Conservation (phyloP, 2,329 filamentous ascomycete species). For the Zymoseptoria crescenta region DNA sequence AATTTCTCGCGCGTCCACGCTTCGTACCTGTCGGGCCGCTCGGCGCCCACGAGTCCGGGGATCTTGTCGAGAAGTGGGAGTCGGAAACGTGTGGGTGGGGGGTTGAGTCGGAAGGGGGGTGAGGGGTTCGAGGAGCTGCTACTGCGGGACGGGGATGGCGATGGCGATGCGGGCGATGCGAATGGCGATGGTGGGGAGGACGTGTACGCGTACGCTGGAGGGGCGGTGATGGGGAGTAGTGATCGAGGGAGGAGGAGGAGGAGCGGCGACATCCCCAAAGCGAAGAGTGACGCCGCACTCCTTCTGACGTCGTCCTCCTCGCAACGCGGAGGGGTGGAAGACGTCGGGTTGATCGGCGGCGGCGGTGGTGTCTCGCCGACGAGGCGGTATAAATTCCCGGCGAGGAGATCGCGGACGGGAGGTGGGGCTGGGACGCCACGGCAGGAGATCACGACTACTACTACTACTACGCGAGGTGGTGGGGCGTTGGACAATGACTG, state of each 20-base stretch:
- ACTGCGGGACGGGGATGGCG: slow-evolving; percentile 23
- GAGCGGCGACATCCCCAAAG: slow-evolving; percentile 33
- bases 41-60: slow-evolving; percentile 42
- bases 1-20: slow-evolving; percentile 26
- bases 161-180: slow-evolving; percentile 17
- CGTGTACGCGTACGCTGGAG: slow-evolving; percentile 12
- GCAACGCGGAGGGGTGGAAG: too few species aligned
- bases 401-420: slow-evolving; percentile 8
- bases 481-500: slow-evolving; percentile 46
- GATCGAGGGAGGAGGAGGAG: background rate
- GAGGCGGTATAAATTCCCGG: slow-evolving; percentile 8
- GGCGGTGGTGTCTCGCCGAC: slow-evolving; percentile 9
- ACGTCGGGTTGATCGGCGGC: too few species aligned
- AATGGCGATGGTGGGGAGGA: slow-evolving; percentile 8
- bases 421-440: slow-evolving; percentile 11
- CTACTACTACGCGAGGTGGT: too few species aligned
- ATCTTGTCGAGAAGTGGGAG: slow-evolving; percentile 39
- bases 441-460: slow-evolving; percentile 11
- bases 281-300: slow-evolving; percentile 39
- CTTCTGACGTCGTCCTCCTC: too few species aligned
- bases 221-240: too few species aligned
- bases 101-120: slow-evolving; percentile 24
- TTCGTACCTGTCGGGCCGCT: slow-evolving; percentile 43
- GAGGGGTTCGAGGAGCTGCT: too few species aligned
- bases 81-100: slow-evolving; percentile 26